Conservation (phyloP, 768 basidiomycete species). For the Pleurotus cornucopiae region DNA sequence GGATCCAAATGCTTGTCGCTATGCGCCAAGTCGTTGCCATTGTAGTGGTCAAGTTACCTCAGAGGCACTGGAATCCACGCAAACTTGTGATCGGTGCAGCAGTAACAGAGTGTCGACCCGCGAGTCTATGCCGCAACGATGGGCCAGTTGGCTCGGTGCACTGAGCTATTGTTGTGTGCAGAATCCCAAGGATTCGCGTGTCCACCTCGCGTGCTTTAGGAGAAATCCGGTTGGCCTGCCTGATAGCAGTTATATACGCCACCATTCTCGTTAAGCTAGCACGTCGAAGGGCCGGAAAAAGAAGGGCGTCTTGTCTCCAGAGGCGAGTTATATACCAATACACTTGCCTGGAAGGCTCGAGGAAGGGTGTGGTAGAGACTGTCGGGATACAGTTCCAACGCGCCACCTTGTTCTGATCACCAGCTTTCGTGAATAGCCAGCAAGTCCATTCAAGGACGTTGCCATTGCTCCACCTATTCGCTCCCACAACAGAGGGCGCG, state of each 20-base stretch:
- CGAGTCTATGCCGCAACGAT: conserved; percentile 86
- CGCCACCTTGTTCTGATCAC: conserved; percentile 38
- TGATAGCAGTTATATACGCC: conserved; percentile 71
- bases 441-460: too few species aligned
- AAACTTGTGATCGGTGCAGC: conserved; percentile 86
- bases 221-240: conserved; percentile 80
- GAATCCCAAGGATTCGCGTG: conserved; percentile 81
- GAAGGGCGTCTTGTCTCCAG: conserved; percentile 28
- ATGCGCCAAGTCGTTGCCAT: conserved; percentile 37
- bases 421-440: conserved; percentile 40
- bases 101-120: conserved; percentile 91
- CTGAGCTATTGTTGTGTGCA: conserved; percentile 42
- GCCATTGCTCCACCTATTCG: too few species aligned
- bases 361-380: conserved; percentile 68
- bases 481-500: too few species aligned
- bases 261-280: conserved; percentile 77
- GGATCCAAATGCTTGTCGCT: conserved; percentile 40
- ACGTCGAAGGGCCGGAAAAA: conserved; percentile 70
- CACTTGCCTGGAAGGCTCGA: conserved; percentile 44
- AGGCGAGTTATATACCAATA: conserved; percentile 28
- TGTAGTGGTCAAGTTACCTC: conserved; percentile 46
- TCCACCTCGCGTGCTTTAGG: conserved; percentile 87
- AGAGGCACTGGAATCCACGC: conserved; percentile 70
- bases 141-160: conserved; percentile 88
- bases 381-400: conserved; percentile 45